Evolutionary conservation across 2,329 filamentous ascomycete species (phyloP).

Genomic region (Rasamsonia emersonii): DNA sequence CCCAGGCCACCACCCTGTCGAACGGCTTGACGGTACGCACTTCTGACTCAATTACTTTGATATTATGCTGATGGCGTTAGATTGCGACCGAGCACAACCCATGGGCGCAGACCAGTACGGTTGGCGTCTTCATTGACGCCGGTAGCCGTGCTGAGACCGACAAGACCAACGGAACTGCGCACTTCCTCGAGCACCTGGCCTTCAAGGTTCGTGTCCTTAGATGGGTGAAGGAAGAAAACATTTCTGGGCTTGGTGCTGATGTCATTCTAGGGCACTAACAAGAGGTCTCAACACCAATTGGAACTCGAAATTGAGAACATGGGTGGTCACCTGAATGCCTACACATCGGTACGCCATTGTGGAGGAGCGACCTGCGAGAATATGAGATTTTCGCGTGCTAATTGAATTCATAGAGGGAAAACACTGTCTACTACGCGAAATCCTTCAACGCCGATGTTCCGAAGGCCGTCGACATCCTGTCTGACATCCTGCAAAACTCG

Average conservation of each 20-base stretch:
- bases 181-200: conserved; percentile 98
- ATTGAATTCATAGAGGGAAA: conserved; percentile 65
- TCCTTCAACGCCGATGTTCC: conserved; percentile 97
- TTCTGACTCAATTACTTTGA: conserved; percentile 11
- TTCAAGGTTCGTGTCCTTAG: conserved; percentile 96
- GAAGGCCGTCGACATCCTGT: conserved; percentile 92
- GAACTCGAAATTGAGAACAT: conserved; percentile 99
- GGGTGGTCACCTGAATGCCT: conserved; percentile 97
- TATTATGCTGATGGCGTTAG: conserved; percentile 43
- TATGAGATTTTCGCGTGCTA: conserved; percentile 17
- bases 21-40: conserved; percentile 85
- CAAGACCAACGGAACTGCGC: conserved; percentile 97
- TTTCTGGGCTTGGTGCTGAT: conserved; percentile 9
- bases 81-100: conserved; percentile 97
- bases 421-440: conserved; percentile 99
- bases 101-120: conserved; percentile 95
- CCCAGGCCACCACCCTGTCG: conserved; percentile 89
- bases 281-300: conserved; percentile 90
- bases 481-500: conserved; percentile 98
- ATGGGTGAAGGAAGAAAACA: too few relatives aligned
- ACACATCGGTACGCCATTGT: conserved; percentile 74
- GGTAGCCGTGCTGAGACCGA: conserved; percentile 96
- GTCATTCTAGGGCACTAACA: conserved; percentile 64
- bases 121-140: conserved; percentile 99
- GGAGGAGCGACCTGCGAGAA: conserved; percentile 13